Evolutionary conservation across 192 early-diverging fungal species (phyloP), one percentile per base, ranked within the genome.

Genomic region (Linnemannia schmuckeri): DNA sequence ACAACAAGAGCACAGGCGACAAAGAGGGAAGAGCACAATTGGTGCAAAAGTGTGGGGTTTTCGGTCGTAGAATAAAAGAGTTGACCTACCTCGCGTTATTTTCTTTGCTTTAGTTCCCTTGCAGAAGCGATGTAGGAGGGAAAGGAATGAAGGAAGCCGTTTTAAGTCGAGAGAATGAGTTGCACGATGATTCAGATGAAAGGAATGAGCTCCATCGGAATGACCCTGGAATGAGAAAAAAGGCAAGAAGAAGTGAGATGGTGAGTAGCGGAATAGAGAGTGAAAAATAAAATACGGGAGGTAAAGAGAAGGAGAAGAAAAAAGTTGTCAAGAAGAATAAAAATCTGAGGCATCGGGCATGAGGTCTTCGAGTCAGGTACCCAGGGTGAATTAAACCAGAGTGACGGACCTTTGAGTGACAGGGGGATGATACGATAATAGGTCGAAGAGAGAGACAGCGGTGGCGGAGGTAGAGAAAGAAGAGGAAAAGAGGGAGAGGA

Each of bases 1-100:
- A 66, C 57, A 61, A 61, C 61, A 66, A 33, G 61, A 66, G 61
- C 61, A 66, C 61, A 66, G 61, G 61, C 61, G 9, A 66, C 61
- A 35, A 63, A 30, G 27, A 66, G 10, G 61, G 61, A 35, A 33
- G 61, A 66, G 61, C 61, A 33, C 61, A 33, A 66, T 66, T 66
- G 61, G 61, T 33, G 61, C 10, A 66, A 66, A 66, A 66, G 12
- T 66, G 61, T 66, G 61, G 61, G 61, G 61, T 66, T 15, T 1
- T 33, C 27, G 27, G 27, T 17, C 61, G 13, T 15, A 66, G 33
- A 13, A 66, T 30, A 30, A 33, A 15, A 30, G 30, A 35, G 12
- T 27, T 15, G 10, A 66, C 61, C 6, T 66, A 66, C 61, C 61
- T 66, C 27, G 24, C 61, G 61, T 66, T 27, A 13, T 66, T 12